phyloP scores from a whole-genome alignment of 2,329 filamentous ascomycete genomes.

The Fusarium brachygibbosum region DNA sequence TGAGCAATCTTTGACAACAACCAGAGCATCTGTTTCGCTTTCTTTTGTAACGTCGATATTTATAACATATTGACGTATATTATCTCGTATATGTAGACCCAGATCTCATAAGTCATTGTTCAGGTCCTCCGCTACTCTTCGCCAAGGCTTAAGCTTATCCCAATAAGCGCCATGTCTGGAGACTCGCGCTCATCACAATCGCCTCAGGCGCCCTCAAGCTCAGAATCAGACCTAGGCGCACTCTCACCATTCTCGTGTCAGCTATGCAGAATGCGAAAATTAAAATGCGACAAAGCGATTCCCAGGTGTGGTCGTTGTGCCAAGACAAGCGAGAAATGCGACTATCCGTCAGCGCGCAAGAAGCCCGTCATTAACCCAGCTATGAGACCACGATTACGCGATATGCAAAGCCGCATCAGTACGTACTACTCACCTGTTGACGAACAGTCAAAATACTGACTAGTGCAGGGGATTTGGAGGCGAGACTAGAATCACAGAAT shows the following conservation, averaged over 20 bases:
- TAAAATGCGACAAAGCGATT: slow-evolving; percentile 25
- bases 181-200: slow-evolving; percentile 22
- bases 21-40: not conserved
- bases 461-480: slow-evolving; percentile 56
- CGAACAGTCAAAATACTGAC: rapidly evolving
- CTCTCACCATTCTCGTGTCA: slow-evolving; percentile 32
- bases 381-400: slow-evolving; percentile 26
- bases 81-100: not conserved
- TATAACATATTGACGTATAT: too few relatives aligned
- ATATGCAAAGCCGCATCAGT: slow-evolving; percentile 36
- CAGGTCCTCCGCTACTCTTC: not conserved
- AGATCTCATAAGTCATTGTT: rapidly evolving
- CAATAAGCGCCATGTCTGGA: slow-evolving; percentile 19
- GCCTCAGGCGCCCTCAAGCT: slow-evolving; percentile 22
- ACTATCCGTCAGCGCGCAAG: slow-evolving; percentile 31
- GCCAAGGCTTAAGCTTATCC: not conserved
- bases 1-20: not conserved
- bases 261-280: slow-evolving; percentile 25
- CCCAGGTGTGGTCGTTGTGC: slow-evolving; percentile 25
- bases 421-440: not conserved
- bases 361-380: slow-evolving; percentile 23
- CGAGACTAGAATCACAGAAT: slow-evolving; percentile 16
- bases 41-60: not conserved
- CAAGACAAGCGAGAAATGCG: slow-evolving; percentile 26
- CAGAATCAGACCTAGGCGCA: slow-evolving; percentile 12